Evolutionary conservation across 495 filamentous ascomycete genomes (phyloP).

Genomic region (Wilcoxina mikolae): DNA sequence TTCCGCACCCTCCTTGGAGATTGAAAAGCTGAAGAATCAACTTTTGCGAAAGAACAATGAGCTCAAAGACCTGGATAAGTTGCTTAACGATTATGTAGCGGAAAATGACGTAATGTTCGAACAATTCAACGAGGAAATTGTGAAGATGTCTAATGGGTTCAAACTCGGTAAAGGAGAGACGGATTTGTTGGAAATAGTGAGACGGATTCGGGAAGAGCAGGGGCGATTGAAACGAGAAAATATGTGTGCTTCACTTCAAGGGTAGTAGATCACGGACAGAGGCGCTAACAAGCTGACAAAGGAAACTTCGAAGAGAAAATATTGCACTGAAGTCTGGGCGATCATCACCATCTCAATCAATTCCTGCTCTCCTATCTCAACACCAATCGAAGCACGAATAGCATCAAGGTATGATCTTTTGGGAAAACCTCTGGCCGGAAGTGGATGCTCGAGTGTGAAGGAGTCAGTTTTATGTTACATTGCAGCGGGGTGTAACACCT

Average conservation of each 20-base stretch:
- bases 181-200: conserved; percentile 52
- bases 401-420: background rate
- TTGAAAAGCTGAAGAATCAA: conserved; percentile 36
- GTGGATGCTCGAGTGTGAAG: too few species aligned
- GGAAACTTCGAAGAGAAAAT: background rate
- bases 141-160: conserved; percentile 62
- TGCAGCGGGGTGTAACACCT: too few species aligned
- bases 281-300: background rate
- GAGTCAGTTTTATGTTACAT: too few species aligned
- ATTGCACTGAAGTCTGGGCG: background rate
- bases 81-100: conserved; percentile 48
- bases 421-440: background rate
- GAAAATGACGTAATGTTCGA: conserved; percentile 93
- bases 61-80: conserved; percentile 77
- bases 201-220: conserved; percentile 52
- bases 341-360: background rate
- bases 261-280: background rate
- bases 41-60: conserved; percentile 60
- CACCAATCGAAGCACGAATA: background rate
- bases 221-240: conserved; percentile 68
- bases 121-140: conserved; percentile 79
- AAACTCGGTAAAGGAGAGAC: conserved; percentile 53
- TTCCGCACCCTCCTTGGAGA: conserved; percentile 33
- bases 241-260: conserved; percentile 19
- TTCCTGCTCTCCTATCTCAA: background rate